These are phyloP conservation scores for Bidens hawaiensis DNA, from an alignment of 140 eudicot genomes.

Conservation along the genomic window DNA sequence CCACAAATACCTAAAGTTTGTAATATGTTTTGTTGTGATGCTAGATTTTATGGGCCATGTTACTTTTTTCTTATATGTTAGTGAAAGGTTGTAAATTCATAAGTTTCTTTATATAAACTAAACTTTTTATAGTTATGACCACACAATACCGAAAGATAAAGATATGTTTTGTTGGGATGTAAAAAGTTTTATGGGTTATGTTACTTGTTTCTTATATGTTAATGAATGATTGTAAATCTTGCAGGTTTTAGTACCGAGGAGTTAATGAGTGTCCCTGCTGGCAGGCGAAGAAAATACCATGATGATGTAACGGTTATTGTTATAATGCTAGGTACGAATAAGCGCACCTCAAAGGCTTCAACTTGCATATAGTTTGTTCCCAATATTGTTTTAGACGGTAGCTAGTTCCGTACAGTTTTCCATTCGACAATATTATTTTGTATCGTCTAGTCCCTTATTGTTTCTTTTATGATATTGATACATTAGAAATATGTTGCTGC, in stretches of 20 bases:
- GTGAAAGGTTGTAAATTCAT: background rate
- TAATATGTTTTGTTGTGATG: background rate
- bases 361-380: slow-evolving; percentile 48
- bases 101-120: too few species aligned
- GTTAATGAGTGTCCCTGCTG: slow-evolving; percentile 78
- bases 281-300: slow-evolving; percentile 88
- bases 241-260: slow-evolving; percentile 88
- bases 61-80: background rate
- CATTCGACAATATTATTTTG: slow-evolving; percentile 20
- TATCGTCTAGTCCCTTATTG: slow-evolving; percentile 12
- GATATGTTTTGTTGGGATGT: background rate
- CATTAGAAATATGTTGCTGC: slow-evolving; percentile 19
- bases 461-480: slow-evolving; percentile 15
- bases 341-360: slow-evolving; percentile 92
- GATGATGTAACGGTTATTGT: slow-evolving; percentile 89
- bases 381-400: background rate
- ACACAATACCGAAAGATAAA: slow-evolving; percentile 2
- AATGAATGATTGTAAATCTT: background rate
- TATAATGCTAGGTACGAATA: slow-evolving; percentile 67
- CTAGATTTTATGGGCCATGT: background rate
- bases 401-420: slow-evolving; percentile 33
- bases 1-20: background rate
- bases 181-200: background rate
- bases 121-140: too few species aligned
- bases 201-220: background rate